phyloP scores from a whole-genome alignment of 371 early-diverging fungal species.

The Mortierella sp. region DNA sequence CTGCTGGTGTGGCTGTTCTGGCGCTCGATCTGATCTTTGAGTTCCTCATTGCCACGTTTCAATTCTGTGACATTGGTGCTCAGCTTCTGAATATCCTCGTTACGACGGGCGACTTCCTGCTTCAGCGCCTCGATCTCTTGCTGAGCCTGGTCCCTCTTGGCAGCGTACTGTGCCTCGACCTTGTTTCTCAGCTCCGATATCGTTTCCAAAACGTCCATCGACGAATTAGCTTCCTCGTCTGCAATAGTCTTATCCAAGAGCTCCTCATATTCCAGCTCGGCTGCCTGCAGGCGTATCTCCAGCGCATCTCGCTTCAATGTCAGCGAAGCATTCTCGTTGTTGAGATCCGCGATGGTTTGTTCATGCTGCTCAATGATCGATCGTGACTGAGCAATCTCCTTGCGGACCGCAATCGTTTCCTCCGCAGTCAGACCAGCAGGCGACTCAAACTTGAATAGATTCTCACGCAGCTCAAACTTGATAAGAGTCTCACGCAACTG shows the following conservation, averaged over 20 bases:
- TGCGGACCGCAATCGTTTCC: conserved; percentile 80
- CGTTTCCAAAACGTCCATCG: conserved; percentile 74
- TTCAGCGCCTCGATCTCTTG: conserved; percentile 83
- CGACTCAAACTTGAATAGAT: conserved; percentile 72
- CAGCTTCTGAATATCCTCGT: conserved; percentile 77
- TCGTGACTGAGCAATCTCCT: conserved; percentile 81
- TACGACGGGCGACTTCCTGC: conserved; percentile 73
- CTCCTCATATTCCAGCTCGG: conserved; percentile 93
- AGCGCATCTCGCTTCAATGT: conserved; percentile 77
- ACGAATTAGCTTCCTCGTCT: conserved; percentile 85
- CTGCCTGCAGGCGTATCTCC: conserved; percentile 74
- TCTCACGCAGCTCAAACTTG: conserved; percentile 78
- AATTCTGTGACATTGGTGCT: conserved; percentile 68
- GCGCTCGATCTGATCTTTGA: conserved; percentile 61
- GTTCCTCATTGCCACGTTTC: conserved; percentile 73
- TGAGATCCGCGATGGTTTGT: conserved; percentile 73
- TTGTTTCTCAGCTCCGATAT: conserved; percentile 84
- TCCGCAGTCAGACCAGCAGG: conserved; percentile 70
- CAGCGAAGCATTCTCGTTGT: conserved; percentile 70
- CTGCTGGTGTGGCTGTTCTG: conserved; percentile 52
- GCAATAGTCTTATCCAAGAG: conserved; percentile 93
- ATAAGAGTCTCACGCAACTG: conserved; percentile 76
- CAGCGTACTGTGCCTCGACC: conserved; percentile 85
- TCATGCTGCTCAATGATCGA: conserved; percentile 75
- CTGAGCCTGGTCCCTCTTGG: conserved; percentile 82